Evolutionary conservation across 192 early-diverging fungal species (phyloP).

Genomic region (Coemansia sp.): DNA sequence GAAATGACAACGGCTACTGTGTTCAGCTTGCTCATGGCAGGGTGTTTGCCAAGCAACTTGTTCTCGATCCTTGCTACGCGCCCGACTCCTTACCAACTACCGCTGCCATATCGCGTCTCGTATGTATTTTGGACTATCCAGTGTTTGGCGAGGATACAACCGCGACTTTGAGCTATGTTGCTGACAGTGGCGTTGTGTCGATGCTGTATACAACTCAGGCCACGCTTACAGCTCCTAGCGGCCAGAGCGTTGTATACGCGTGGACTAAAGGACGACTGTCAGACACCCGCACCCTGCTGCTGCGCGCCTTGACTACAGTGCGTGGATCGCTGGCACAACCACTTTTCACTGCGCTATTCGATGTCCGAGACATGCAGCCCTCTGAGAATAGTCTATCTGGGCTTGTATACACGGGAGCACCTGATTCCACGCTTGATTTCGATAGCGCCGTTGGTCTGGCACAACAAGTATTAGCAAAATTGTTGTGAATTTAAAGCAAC

Average conservation of each 20-base stretch:
- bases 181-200: slow-evolving; percentile 11
- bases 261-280: slow-evolving; percentile 19
- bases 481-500: no score
- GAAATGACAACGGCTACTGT: slow-evolving; percentile 19
- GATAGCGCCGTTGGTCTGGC: slow-evolving; percentile 24
- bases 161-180: slow-evolving; percentile 21
- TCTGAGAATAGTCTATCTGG: neutral
- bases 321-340: neutral
- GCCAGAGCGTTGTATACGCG: slow-evolving; percentile 29
- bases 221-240: slow-evolving; percentile 30
- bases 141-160: slow-evolving; percentile 42
- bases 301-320: slow-evolving; percentile 12
- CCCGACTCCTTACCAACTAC: slow-evolving; percentile 36
- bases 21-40: slow-evolving; percentile 36
- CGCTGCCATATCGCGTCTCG: slow-evolving; percentile 46
- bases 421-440: slow-evolving; percentile 26
- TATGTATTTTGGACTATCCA: slow-evolving; percentile 52
- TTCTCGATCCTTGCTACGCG: slow-evolving; percentile 62
- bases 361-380: slow-evolving; percentile 15
- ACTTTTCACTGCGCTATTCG: slow-evolving; percentile 24
- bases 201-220: slow-evolving; percentile 42
- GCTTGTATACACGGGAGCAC: slow-evolving; percentile 9
- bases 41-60: slow-evolving; percentile 47
- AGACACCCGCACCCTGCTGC: slow-evolving; percentile 10
- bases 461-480: neutral